Percentiles rank a stretch among this genome's conserved stretches.
Evolutionary conservation across 177 flowering plant species (phyloP).

Genomic region (Vitis hybrid): DNA sequence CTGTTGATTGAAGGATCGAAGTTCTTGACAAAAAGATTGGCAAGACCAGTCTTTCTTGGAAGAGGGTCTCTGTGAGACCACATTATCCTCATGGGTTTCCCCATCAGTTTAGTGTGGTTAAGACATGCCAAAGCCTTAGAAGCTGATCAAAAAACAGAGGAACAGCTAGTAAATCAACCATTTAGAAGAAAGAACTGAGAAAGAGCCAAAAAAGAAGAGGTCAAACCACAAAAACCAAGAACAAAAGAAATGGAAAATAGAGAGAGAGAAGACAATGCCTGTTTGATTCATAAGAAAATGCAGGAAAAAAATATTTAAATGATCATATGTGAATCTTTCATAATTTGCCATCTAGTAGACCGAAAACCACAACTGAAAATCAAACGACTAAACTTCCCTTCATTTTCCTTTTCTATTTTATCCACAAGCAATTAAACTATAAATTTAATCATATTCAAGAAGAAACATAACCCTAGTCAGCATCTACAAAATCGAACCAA

Average conservation of each 20-base stretch:
- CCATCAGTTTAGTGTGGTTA: slow-evolving; percentile 29
- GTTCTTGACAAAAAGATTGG: slow-evolving; percentile 38
- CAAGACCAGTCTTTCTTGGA: slow-evolving; percentile 21
- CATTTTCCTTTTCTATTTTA: too few species aligned
- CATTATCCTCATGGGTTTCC: slow-evolving; percentile 36
- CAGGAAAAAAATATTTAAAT: not conserved
- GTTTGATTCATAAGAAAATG: not conserved
- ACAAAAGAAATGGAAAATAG: not conserved
- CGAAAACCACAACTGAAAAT: too few species aligned
- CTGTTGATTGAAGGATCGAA: slow-evolving; percentile 20
- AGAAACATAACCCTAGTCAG: too few species aligned
- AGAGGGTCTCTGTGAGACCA: slow-evolving; percentile 30
- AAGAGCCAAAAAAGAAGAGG: not conserved
- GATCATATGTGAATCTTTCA: not conserved
- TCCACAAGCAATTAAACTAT: too few species aligned
- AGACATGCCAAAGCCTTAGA: slow-evolving; percentile 19
- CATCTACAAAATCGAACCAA: too few species aligned
- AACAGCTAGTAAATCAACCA: not conserved
- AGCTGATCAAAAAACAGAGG: slow-evolving; percentile 20
- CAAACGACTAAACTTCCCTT: too few species aligned
- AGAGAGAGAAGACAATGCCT: not conserved
- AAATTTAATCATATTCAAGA: too few species aligned
- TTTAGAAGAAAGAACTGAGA: not conserved
- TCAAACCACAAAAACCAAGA: not conserved
- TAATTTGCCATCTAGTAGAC: too few species aligned